Base-by-base conservation (phyloP, 768 basidiomycete species). In the Thelephora aurantiotincta region DNA sequence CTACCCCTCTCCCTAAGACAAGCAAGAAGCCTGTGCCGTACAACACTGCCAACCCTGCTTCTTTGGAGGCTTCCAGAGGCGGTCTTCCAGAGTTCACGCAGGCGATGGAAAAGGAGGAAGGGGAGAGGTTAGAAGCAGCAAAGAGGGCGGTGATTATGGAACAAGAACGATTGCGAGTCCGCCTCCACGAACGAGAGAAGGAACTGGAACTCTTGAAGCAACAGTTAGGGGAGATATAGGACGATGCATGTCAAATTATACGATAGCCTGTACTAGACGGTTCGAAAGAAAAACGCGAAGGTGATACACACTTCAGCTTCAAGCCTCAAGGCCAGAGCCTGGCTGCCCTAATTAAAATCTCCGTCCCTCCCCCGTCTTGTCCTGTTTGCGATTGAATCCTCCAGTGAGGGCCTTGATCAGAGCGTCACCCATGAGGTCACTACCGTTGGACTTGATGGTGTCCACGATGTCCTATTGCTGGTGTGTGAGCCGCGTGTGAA, bases 51-150 rank as follows among this genome's bases (percentile, higher is more conserved):
- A 69, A 62, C 11, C 65, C 68, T 11, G 58, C 58, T 0, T 77
- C 78, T 1, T 63, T 87, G 16, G 80, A 82, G 49, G 82, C 77
- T 26, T 79, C 77, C 30, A 79, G 70, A 57, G 58, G 66, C 57
- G 67, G 84, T 26, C 65, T 82, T 22, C 85, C 92, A 1, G 94
- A 98, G 65, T 97, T 97, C 55, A 82, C 78, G 20, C 60, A 66
- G 34, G 72, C 73, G 46, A 91, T 97, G 85, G 91, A 92, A 63
- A 80, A 74, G 57, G 89, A 87, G 35, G 96, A 98, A 60, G 72
- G 71, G 5, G 84, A 85, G 34, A 66, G 83, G 48, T 59, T 98
- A 46, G 87, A 92, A 45, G 76, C 76, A 33, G 92, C 87, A 4
- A 68, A 79, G 44, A 80, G 79, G 56, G 65, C 70, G 18, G 67